Conservation (phyloP, 306 rosid species). For the Argentina anserina region DNA sequence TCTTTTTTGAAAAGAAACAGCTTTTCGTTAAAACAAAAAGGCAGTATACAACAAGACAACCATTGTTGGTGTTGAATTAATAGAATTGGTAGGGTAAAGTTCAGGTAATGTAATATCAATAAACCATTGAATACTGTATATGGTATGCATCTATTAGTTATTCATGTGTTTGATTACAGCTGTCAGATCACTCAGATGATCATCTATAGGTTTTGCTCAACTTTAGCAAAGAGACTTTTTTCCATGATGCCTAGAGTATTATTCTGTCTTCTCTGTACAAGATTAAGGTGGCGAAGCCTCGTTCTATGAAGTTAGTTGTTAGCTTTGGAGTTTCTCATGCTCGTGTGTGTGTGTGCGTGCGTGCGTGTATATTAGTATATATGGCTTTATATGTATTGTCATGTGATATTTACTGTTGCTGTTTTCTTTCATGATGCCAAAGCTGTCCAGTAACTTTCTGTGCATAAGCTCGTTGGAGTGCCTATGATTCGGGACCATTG, state of each 20-base stretch:
- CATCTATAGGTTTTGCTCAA: background rate
- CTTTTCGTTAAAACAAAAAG: too few relatives aligned
- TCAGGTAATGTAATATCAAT: too few relatives aligned
- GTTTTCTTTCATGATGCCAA: conserved; percentile 40
- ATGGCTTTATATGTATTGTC: background rate
- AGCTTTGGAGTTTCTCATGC: background rate
- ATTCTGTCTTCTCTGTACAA: background rate
- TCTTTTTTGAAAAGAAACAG: too few relatives aligned
- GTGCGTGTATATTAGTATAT: too few relatives aligned
- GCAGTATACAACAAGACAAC: too few relatives aligned
- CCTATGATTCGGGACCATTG: conserved; percentile 76
- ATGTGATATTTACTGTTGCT: background rate
- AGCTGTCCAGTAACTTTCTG: conserved; percentile 59
- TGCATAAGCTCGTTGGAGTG: conserved; percentile 76
- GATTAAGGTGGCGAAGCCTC: background rate
- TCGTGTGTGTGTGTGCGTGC: background rate
- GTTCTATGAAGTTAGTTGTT: background rate
- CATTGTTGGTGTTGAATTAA: too few relatives aligned
- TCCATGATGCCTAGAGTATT: background rate
- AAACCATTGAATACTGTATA: too few relatives aligned
- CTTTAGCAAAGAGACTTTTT: background rate
- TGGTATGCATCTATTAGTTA: background rate
- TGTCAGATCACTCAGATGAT: too few relatives aligned
- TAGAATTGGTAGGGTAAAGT: too few relatives aligned
- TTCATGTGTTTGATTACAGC: background rate